Conservation (phyloP, 1,284 basidiomycete genomes). For the Microbotryum silenes-acaulis region DNA sequence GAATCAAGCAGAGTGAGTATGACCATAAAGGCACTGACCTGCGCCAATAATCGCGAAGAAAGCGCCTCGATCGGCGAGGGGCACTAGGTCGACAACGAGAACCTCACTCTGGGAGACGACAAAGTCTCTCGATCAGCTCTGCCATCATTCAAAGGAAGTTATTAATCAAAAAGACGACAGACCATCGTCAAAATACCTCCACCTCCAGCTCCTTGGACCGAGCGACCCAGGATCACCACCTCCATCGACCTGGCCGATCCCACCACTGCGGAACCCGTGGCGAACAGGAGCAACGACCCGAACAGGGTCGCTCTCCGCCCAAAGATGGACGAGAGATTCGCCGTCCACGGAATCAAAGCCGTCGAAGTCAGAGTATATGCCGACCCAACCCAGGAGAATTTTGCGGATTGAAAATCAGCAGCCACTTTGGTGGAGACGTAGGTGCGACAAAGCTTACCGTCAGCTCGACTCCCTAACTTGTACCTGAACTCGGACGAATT, state of each 20-base stretch:
- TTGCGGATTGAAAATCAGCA: conserved; percentile 18
- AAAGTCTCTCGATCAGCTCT: not conserved
- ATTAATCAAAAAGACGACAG: not conserved
- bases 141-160: not conserved
- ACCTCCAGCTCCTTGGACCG: conserved; percentile 40
- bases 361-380: conserved; percentile 34
- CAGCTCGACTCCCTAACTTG: too few relatives aligned
- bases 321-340: conserved; percentile 28
- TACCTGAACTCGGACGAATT: too few relatives aligned
- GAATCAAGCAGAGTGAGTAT: not conserved
- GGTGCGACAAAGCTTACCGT: not conserved
- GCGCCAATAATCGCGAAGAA: conserved; percentile 30
- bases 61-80: conserved; percentile 29
- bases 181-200: conserved; percentile 31
- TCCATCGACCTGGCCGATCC: conserved; percentile 39
- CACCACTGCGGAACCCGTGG: conserved; percentile 39
- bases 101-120: conserved; percentile 16
- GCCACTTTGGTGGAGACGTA: conserved; percentile 20
- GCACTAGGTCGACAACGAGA: conserved; percentile 31
- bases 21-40: not conserved
- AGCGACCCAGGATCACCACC: conserved; percentile 38
- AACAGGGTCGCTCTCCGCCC: conserved; percentile 38
- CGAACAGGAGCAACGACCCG: conserved; percentile 38
- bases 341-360: conserved; percentile 33
- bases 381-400: conserved; percentile 33